phyloP scores from a whole-genome alignment of 192 early-diverging fungal species.

The Allomyces macrogynus region DNA sequence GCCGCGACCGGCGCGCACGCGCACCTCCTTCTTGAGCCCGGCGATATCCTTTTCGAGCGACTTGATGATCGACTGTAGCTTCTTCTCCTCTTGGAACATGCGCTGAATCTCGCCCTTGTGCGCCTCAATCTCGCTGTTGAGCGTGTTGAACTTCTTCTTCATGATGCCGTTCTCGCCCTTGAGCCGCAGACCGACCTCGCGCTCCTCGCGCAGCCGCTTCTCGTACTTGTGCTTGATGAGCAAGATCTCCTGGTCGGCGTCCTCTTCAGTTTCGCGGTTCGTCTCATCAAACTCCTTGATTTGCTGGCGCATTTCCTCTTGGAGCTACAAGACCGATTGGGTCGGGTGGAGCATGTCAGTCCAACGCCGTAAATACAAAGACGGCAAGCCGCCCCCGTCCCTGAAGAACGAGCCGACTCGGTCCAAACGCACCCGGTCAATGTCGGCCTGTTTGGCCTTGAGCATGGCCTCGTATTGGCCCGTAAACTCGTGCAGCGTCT shows the following conservation, averaged over 20 bases:
- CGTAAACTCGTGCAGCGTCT: constrained; percentile 24
- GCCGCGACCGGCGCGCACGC: neutral
- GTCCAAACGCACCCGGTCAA: constrained; percentile 18
- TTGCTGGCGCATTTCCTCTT: constrained; percentile 28
- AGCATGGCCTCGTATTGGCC: constrained; percentile 30
- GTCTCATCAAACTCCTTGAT: constrained; percentile 32
- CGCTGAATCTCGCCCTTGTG: constrained; percentile 38
- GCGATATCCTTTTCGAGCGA: constrained; percentile 41
- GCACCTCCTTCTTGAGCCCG: constrained; percentile 38
- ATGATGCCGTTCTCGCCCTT: constrained; percentile 47
- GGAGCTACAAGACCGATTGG: constrained; percentile 15
- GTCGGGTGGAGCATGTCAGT: too few species aligned
- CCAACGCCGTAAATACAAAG: too few species aligned
- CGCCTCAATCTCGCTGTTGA: constrained; percentile 35
- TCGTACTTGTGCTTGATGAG: constrained; percentile 35
- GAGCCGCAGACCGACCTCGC: constrained; percentile 31
- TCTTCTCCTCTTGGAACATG: constrained; percentile 38
- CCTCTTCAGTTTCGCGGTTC: constrained; percentile 32
- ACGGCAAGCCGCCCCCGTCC: too few species aligned
- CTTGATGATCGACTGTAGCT: constrained; percentile 37
- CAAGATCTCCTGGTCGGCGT: constrained; percentile 35
- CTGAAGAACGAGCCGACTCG: too few species aligned
- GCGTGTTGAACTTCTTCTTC: constrained; percentile 41
- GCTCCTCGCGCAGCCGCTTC: constrained; percentile 30
- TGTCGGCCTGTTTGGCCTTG: constrained; percentile 31